phyloP scores from a whole-genome alignment of 2,329 filamentous ascomycete species.

The Alternaria arborescens region DNA sequence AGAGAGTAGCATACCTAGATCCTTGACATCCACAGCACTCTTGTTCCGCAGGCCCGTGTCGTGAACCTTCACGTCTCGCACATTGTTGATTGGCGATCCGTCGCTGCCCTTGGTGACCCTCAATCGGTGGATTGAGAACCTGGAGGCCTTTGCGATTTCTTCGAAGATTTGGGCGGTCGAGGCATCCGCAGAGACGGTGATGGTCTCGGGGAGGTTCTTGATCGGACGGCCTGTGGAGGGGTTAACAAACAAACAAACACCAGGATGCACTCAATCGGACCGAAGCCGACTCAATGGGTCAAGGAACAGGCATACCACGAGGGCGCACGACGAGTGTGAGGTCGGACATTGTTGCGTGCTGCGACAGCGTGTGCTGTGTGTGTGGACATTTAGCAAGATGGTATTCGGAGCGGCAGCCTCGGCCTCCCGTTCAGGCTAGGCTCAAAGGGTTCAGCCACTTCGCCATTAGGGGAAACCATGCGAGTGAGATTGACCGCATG shows the following conservation, averaged over 20 bases:
- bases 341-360: conserved; percentile 49
- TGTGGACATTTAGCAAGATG: conserved; percentile 20
- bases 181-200: conserved; percentile 61
- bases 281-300: neutral
- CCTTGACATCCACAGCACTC: conserved; percentile 82
- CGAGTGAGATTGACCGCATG: neutral
- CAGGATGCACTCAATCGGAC: neutral
- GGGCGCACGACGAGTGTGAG: conserved; percentile 57
- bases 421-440: conserved; percentile 16
- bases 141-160: conserved; percentile 63
- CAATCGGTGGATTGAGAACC: conserved; percentile 66
- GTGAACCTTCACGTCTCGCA: conserved; percentile 60
- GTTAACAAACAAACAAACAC: conserved; percentile 9
- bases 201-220: conserved; percentile 65
- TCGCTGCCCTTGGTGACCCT: conserved; percentile 72
- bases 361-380: conserved; percentile 16
- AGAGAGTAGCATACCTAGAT: conserved; percentile 71
- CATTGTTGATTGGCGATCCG: conserved; percentile 66
- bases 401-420: conserved; percentile 20
- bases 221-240: conserved; percentile 66
- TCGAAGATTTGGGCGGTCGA: conserved; percentile 65
- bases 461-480: neutral
- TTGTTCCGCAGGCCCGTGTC: conserved; percentile 66
- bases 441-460: conserved; percentile 3
- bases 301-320: conserved; percentile 48